phyloP scores from a whole-genome alignment of 352 stramenopile species.

The Halophytophthora polymorphica region DNA sequence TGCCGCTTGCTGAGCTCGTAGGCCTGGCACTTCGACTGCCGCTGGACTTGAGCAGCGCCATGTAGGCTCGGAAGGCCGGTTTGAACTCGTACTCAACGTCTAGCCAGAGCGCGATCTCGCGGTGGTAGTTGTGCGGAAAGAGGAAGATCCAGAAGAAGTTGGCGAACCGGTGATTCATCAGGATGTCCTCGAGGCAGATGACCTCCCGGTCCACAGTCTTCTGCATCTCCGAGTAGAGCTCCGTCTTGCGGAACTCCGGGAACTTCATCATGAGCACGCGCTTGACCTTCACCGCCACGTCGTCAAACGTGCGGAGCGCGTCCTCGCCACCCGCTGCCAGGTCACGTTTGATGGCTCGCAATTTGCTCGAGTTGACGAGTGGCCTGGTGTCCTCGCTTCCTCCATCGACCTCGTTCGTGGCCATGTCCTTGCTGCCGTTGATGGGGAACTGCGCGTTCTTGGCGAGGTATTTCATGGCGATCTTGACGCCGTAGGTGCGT shows the following conservation, averaged over 20 bases:
- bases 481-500: constrained; percentile 84
- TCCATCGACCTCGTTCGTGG: constrained; percentile 17
- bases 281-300: constrained; percentile 73
- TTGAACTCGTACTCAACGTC: constrained; percentile 89
- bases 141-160: constrained; percentile 90
- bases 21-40: constrained; percentile 16
- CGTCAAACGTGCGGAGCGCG: constrained; percentile 77
- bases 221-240: constrained; percentile 79
- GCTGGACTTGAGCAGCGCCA: constrained; percentile 52
- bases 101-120: constrained; percentile 81
- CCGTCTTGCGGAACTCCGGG: constrained; percentile 74
- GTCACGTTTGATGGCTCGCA: constrained; percentile 75
- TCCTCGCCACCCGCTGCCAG: constrained; percentile 75
- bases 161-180: constrained; percentile 86
- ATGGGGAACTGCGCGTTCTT: constrained; percentile 82
- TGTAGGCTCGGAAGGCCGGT: constrained; percentile 70
- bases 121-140: constrained; percentile 87
- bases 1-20: constrained; percentile 12
- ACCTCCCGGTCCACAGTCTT: constrained; percentile 78
- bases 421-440: constrained; percentile 16
- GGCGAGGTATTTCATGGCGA: constrained; percentile 81
- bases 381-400: constrained; percentile 9
- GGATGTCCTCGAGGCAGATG: constrained; percentile 77
- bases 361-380: constrained; percentile 59
- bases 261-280: constrained; percentile 78